A percentile compares a stretch with the other conserved stretches of the same genome.
These are phyloP conservation scores for Ambrosia hybrid DNA, from an alignment of 140 eudicot genomes.

Conservation along the genomic window DNA sequence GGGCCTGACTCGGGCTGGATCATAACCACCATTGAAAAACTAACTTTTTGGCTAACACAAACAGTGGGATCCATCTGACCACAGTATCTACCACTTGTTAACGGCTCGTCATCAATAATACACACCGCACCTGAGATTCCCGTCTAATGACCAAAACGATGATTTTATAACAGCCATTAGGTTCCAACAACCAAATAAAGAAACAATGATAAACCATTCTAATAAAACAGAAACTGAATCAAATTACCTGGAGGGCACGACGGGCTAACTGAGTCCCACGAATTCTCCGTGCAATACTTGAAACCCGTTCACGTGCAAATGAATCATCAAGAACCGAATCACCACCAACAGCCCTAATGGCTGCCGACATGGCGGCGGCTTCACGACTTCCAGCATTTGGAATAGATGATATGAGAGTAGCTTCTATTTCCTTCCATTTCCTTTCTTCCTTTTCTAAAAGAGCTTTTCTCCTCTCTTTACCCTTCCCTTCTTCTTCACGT, in stretches of 20 bases:
- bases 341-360: slow-evolving; percentile 98
- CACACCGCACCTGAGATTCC: slow-evolving; percentile 93
- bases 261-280: slow-evolving; percentile 87
- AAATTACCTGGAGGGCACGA: slow-evolving; percentile 76
- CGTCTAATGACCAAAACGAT: slow-evolving; percentile 46
- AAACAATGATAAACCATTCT: background rate
- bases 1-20: slow-evolving; percentile 99
- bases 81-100: slow-evolving; percentile 82
- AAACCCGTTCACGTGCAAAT: slow-evolving; percentile 94
- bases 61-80: slow-evolving; percentile 79
- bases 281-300: slow-evolving; percentile 82
- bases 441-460: slow-evolving; percentile 97
- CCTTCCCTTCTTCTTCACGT: slow-evolving; percentile 99
- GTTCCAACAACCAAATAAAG: too few species aligned
- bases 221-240: background rate
- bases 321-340: slow-evolving; percentile 98
- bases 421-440: slow-evolving; percentile 99
- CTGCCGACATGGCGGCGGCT: slow-evolving; percentile 99
- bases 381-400: slow-evolving; percentile 98
- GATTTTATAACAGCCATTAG: background rate
- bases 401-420: slow-evolving; percentile 89
- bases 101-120: slow-evolving; percentile 95
- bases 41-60: slow-evolving; percentile 77
- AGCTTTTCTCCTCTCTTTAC: slow-evolving; percentile 97
- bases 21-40: slow-evolving; percentile 81